phyloP scores from a whole-genome alignment of 1,139 yeast species.

The Meyerozyma guilliermondii region DNA sequence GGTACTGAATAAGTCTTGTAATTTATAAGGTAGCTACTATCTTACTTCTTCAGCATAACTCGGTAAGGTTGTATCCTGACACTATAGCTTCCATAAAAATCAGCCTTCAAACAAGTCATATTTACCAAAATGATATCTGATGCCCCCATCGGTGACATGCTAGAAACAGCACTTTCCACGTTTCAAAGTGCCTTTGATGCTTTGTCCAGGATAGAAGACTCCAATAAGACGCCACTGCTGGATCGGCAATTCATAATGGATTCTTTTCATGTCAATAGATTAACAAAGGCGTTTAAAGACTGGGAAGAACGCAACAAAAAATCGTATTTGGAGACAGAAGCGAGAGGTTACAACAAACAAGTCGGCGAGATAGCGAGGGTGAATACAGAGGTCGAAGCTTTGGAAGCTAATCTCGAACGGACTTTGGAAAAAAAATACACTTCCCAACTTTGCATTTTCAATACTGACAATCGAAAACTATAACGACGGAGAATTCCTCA shows the following conservation, averaged over 20 bases:
- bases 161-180: background rate
- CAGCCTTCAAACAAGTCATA: no score
- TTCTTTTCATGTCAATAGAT: slow-evolving; percentile 28
- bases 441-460: slow-evolving; percentile 29
- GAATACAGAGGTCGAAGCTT: slow-evolving; percentile 20
- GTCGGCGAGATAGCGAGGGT: slow-evolving; percentile 26
- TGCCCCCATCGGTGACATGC: background rate
- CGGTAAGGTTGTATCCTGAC: no score
- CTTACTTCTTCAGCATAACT: no score
- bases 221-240: slow-evolving; percentile 5
- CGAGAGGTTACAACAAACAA: slow-evolving; percentile 25
- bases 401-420: slow-evolving; percentile 21
- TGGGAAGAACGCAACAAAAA: slow-evolving; percentile 23
- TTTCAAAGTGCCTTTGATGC: background rate
- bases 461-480: slow-evolving; percentile 23
- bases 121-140: background rate
- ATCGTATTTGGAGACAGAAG: slow-evolving; percentile 20
- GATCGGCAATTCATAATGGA: slow-evolving; percentile 27
- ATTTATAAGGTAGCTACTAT: no score
- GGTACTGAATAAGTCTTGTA: no score
- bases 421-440: slow-evolving; percentile 18
- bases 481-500: slow-evolving; percentile 18
- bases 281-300: slow-evolving; percentile 26
- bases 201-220: background rate
- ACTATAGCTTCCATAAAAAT: no score